Evolutionary conservation across 2,329 filamentous ascomycete species (phyloP).

Genomic region (Xylaria sp.): DNA sequence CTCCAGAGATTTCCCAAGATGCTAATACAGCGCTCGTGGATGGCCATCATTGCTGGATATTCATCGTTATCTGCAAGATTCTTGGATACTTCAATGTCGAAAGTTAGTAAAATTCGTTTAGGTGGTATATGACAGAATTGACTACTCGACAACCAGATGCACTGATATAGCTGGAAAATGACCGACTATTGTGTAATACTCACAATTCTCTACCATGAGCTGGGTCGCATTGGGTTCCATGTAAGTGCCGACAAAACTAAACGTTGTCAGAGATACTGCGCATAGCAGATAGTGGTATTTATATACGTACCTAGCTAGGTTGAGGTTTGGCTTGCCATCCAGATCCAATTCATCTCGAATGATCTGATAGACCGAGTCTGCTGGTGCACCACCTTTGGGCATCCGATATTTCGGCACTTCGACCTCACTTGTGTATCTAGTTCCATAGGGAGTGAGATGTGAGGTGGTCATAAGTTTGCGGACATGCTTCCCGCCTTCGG

Average conservation of each 20-base stretch:
- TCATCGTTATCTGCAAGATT: slow-evolving; percentile 78
- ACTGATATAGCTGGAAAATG: no score
- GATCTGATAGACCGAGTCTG: slow-evolving; percentile 73
- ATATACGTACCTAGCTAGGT: slow-evolving; percentile 66
- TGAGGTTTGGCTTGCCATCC: slow-evolving; percentile 74
- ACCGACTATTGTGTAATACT: slow-evolving; percentile 44
- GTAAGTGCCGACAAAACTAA: slow-evolving; percentile 76
- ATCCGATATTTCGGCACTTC: slow-evolving; percentile 71
- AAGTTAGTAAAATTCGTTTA: no score
- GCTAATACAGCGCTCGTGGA: slow-evolving; percentile 74
- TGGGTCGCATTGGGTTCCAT: slow-evolving; percentile 74
- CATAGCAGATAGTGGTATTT: slow-evolving; percentile 11
- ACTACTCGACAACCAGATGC: no score
- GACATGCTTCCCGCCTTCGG: slow-evolving; percentile 51
- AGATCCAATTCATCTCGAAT: slow-evolving; percentile 72
- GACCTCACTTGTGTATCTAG: slow-evolving; percentile 63
- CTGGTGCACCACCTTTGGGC: slow-evolving; percentile 66
- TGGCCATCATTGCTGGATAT: slow-evolving; percentile 67
- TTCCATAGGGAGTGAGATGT: slow-evolving; percentile 68
- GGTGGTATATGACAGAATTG: no score
- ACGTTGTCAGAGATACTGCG: slow-evolving; percentile 29
- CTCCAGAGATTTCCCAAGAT: slow-evolving; percentile 77
- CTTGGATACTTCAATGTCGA: slow-evolving; percentile 55
- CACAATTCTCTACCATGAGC: slow-evolving; percentile 74
- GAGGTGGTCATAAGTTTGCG: slow-evolving; percentile 57